phyloP scores from a whole-genome alignment of 495 filamentous ascomycete genomes.

The Glarea lozoyensis region DNA sequence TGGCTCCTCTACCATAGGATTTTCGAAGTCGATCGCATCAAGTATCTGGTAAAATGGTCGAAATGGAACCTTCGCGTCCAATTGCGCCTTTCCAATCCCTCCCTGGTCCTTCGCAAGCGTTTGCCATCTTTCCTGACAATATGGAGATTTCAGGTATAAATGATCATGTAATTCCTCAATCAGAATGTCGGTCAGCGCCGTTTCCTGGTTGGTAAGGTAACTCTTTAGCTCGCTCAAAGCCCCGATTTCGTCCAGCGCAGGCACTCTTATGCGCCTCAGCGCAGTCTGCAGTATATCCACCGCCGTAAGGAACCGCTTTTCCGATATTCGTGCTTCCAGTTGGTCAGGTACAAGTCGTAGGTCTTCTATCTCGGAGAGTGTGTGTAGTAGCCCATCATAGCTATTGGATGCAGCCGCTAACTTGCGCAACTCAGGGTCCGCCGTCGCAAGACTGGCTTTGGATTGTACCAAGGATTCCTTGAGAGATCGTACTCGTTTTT shows the following conservation, averaged over 20 bases:
- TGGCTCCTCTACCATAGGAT: constrained; percentile 69
- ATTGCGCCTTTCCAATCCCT: constrained; percentile 35
- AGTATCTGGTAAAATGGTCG: constrained; percentile 68
- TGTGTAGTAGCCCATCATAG: constrained; percentile 85
- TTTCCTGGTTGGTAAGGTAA: constrained; percentile 90
- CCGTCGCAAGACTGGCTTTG: constrained; percentile 71
- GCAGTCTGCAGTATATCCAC: constrained; percentile 88
- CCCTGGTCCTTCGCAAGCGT: constrained; percentile 44
- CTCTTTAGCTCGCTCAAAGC: constrained; percentile 76
- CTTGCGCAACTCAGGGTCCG: constrained; percentile 86
- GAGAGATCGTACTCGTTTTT: constrained; percentile 71
- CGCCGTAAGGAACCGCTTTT: constrained; percentile 89
- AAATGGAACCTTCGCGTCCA: constrained; percentile 23
- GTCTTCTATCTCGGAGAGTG: constrained; percentile 76
- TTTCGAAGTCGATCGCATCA: constrained; percentile 59
- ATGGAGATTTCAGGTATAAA: constrained; percentile 92
- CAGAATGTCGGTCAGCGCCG: constrained; percentile 81
- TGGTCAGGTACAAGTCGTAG: constrained; percentile 87
- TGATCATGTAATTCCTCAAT: constrained; percentile 96
- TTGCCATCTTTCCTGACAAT: constrained; percentile 94
- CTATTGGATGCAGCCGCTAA: constrained; percentile 76
- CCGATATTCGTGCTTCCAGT: constrained; percentile 85
- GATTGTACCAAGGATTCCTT: constrained; percentile 77
- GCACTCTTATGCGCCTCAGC: constrained; percentile 67
- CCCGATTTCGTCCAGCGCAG: constrained; percentile 86